These are phyloP conservation scores for Tanacetum coccineum DNA, from an alignment of 129 eudicot genomes.

Conservation along the genomic window DNA sequence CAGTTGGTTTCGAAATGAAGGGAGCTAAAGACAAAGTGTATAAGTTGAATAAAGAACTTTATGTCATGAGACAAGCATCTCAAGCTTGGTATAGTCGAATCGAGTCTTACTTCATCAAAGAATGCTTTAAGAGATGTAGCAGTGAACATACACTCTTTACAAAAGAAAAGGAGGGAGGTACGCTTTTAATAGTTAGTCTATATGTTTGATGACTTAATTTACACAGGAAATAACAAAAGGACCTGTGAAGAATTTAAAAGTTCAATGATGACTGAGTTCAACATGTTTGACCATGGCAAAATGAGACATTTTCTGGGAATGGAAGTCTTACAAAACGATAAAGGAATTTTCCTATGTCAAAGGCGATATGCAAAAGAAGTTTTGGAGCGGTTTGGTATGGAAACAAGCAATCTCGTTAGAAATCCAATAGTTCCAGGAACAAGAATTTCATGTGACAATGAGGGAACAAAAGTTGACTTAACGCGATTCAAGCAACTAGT, in stretches of 20 bases:
- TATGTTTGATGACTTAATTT: not conserved
- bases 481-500: not conserved
- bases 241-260: not conserved
- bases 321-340: not conserved
- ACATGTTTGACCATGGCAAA: not conserved
- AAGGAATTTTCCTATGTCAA: slow-evolving; percentile 7
- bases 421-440: slow-evolving; percentile 1
- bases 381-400: slow-evolving; percentile 5
- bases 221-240: not conserved
- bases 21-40: slow-evolving; percentile 3
- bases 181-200: not conserved
- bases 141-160: not conserved
- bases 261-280: not conserved
- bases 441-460: not conserved
- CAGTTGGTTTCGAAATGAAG: not conserved
- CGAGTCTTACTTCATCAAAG: not conserved
- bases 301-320: not conserved
- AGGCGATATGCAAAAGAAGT: slow-evolving; percentile 8
- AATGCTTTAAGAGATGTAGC: not conserved
- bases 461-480: not conserved
- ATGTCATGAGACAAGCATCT: not conserved
- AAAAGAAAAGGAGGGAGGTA: not conserved
- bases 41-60: not conserved
- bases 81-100: not conserved
- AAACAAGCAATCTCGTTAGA: not conserved